Evolutionary conservation across 805 yeast genomes (phyloP), one percentile per base, ranked within the genome.

Genomic region (Saccharomyces paradoxus): DNA sequence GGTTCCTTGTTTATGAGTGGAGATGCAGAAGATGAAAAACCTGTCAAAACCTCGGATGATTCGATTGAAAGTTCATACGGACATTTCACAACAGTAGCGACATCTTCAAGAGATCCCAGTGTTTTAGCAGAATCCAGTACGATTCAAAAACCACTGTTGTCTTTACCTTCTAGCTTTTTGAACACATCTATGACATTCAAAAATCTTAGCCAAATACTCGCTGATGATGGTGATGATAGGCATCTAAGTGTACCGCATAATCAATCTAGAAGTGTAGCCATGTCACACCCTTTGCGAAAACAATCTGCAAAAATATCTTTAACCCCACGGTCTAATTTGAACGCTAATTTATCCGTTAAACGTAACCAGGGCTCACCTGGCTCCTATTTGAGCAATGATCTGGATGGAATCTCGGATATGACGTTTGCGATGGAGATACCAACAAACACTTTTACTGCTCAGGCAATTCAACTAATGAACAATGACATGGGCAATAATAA

Each of bases 341-440:
- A 37, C 44, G 22, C 44, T 8, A 37, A 37, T 37, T 37, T 37
- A 37, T 37, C 44, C 12, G 17, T 37, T 3, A 37, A 17, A 17
- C 44, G 44, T 37, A 17, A 37, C 17, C 44, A 37, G 17, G 17
- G 44, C 44, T 37, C 44, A n/a, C 24, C 58, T 26, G 51, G 51
- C 37, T 56, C 56, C 8, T 26, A 50, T 50, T 41, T 56, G 21
- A 56, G 60, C 46, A 53, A 51, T 46, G 51, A 46, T 7, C 51
- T 55, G 14, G 59, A 60, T 50, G 55, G 60, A n/a, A 53, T 62
- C 14, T 65, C 71, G 13, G 69, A 65, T 55, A 59, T 68, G 60
- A 58, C 68, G 14, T 61, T 56, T 49, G 68, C 69, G 13, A 53
- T 64, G 60, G 71, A 68, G 14, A 62, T 68, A 29, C 68, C 69